Conservation (phyloP, 192 early-diverging fungal species). For the Entomortierella lignicola region DNA sequence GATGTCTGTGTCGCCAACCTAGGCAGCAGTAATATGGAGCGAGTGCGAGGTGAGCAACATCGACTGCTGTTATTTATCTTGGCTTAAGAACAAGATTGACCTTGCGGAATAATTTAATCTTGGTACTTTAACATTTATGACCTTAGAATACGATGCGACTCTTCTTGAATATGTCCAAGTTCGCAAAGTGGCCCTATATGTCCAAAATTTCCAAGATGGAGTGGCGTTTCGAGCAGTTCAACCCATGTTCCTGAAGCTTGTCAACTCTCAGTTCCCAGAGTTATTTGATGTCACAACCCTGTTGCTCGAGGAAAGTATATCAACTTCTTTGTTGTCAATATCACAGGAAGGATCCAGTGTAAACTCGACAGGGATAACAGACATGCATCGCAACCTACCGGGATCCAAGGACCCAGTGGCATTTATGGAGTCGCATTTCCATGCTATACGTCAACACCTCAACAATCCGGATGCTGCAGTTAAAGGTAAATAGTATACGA, state of each 20-base stretch:
- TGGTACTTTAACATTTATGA: background rate
- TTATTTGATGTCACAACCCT: constrained; percentile 50
- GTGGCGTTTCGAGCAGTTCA: constrained; percentile 38
- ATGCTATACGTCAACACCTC: constrained; percentile 17
- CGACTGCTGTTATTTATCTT: no score
- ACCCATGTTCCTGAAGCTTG: constrained; percentile 47
- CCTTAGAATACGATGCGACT: constrained; percentile 29
- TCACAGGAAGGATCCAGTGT: background rate
- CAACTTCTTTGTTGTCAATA: background rate
- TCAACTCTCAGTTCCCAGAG: constrained; percentile 52
- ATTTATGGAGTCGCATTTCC: constrained; percentile 16
- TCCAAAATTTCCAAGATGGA: constrained; percentile 40
- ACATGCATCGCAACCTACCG: background rate
- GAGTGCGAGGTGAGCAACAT: constrained; percentile 23
- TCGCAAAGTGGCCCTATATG: constrained; percentile 40
- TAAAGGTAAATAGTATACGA: constrained; percentile 40
- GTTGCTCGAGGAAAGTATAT: constrained; percentile 33
- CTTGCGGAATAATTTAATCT: no score
- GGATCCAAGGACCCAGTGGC: background rate
- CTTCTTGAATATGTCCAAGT: constrained; percentile 42
- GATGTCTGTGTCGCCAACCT: constrained; percentile 26
- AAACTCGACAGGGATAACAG: background rate
- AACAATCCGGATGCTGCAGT: constrained; percentile 30
- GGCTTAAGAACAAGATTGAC: no score
- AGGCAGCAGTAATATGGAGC: constrained; percentile 9